Base-by-base conservation (phyloP, 2,329 filamentous ascomycete genomes). In the Aspergillus novofumigatus region DNA sequence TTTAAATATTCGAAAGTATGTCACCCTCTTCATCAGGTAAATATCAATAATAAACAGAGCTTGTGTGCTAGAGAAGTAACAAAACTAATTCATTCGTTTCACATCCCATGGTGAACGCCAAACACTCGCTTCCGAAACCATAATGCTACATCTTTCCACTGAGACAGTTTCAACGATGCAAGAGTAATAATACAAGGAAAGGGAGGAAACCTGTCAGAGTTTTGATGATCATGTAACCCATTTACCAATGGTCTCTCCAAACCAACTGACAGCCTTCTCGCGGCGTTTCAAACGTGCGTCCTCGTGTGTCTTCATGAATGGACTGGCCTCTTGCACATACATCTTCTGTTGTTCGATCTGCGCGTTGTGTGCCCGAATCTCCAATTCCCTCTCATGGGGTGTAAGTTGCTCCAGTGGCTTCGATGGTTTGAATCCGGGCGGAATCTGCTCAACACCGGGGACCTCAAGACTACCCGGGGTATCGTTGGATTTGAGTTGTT, bases 361-460 rank as follows among this genome's bases (percentile, higher is more conserved):
- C 45, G 75, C 69, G 55, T 74, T 69, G 53, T 75, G 67, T 11
- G 72, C 66, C 52, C 71, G 69, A 28, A 78, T 72, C 54, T 77
- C 76, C 56, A 80, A 57, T 55, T 80, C 77, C 49, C 77, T 70
- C 58, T 80, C 76, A 56, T 80, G 77, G 3, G 77, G 77, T 3
- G 74, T 76, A 55, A 79, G 68, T 28, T 77, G 67, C 10, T 75
- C 67, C 50, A 78, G 59, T 1, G 72, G 68, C 54, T 75, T 77
- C 17, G 68, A 68, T 17, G 72, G 68, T 51, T 69, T 75, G 50
- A 72, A 67, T 2, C 69, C 72, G 17, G 60, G 59, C 2, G 74
- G 75, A 35, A 77, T 62, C 28, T 66, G 42, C 55, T 73, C 67
- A 26, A 69, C 72, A 35, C 74, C 72, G 51, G 76, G 68, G 55